Percentiles rank a stretch among this genome's conserved stretches.
Conservation (phyloP, 2,329 filamentous ascomycete genomes). For the Fusarium sp. region DNA sequence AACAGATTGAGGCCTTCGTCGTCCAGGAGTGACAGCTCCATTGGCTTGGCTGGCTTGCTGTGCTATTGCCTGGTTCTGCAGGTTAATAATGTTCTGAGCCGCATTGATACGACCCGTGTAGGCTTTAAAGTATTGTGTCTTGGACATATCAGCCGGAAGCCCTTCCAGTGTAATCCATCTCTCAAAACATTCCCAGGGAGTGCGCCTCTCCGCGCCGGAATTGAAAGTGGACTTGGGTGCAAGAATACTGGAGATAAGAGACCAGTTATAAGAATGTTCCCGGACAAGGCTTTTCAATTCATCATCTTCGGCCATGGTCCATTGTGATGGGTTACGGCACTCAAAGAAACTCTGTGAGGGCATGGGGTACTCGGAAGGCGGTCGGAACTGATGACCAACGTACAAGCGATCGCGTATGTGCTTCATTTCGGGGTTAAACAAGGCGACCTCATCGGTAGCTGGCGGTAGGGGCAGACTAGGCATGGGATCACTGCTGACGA, state of each 20-base stretch:
- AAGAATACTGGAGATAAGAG: slow-evolving; percentile 86
- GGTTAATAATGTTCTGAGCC: slow-evolving; percentile 66
- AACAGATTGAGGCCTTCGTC: slow-evolving; percentile 75
- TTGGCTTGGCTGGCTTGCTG: slow-evolving; percentile 63
- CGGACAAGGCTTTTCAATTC: slow-evolving; percentile 86
- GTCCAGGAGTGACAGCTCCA: slow-evolving; percentile 55
- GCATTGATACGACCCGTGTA: slow-evolving; percentile 71
- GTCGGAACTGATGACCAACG: slow-evolving; percentile 90
- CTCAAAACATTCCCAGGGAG: slow-evolving; percentile 99
- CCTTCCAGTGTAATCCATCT: slow-evolving; percentile 94
- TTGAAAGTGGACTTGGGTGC: slow-evolving; percentile 79
- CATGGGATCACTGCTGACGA: slow-evolving; percentile 64
- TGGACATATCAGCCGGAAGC: slow-evolving; percentile 90
- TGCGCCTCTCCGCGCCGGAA: slow-evolving; percentile 89
- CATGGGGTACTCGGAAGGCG: slow-evolving; percentile 92
- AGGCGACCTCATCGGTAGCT: slow-evolving; percentile 79
- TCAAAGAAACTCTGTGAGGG: slow-evolving; percentile 92
- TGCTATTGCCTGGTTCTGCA: slow-evolving; percentile 63
- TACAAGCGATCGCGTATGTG: slow-evolving; percentile 89
- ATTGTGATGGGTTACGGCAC: slow-evolving; percentile 86
- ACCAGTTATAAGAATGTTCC: slow-evolving; percentile 98
- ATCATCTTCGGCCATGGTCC: slow-evolving; percentile 91
- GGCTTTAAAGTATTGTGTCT: slow-evolving; percentile 91
- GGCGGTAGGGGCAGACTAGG: slow-evolving; percentile 68
- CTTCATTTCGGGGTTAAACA: slow-evolving; percentile 92